A percentile compares a stretch with the other conserved stretches of the same genome.
Conservation (phyloP, 768 basidiomycete species). For the Calocybe indica region DNA sequence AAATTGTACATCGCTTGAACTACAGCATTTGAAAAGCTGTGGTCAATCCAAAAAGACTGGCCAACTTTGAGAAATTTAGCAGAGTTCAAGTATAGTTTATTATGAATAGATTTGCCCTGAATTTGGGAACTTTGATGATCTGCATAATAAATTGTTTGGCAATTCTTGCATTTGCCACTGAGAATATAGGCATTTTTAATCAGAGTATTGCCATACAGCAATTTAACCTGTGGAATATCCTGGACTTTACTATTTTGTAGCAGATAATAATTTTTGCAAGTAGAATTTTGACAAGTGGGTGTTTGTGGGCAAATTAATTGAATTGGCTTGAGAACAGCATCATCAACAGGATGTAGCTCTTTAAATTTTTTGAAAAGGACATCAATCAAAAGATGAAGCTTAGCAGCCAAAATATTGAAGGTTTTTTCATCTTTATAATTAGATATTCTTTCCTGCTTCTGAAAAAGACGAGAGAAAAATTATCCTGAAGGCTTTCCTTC, state of each 20-base stretch:
- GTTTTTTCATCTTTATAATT: too few species aligned
- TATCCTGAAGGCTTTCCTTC: too few species aligned
- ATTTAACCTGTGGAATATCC: constrained; percentile 12
- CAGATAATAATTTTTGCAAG: constrained; percentile 6
- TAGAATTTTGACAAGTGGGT: constrained; percentile 6
- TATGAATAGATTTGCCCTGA: background rate
- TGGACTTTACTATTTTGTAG: constrained; percentile 3
- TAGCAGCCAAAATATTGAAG: too few species aligned
- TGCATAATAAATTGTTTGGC: constrained; percentile 10
- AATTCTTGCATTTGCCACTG: constrained; percentile 9
- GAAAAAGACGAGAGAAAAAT: too few species aligned
- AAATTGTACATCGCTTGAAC: too few species aligned
- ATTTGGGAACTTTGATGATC: too few species aligned
- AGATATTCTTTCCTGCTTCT: too few species aligned
- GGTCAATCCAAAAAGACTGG: too few species aligned
- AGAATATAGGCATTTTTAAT: too few species aligned
- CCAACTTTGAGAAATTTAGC: constrained; percentile 7
- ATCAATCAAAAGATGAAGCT: background rate
- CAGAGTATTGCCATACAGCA: constrained; percentile 8
- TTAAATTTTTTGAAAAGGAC: too few species aligned
- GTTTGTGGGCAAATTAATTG: constrained; percentile 9
- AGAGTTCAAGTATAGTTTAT: constrained; percentile 6
- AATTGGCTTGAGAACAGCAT: too few species aligned
- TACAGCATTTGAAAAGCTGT: constrained; percentile 4
- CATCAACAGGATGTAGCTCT: too few species aligned